A percentile compares a stretch with the other conserved stretches of the same genome.
Evolutionary conservation across 2,329 filamentous ascomycete genomes (phyloP).

Genomic region (Fusarium sororula): DNA sequence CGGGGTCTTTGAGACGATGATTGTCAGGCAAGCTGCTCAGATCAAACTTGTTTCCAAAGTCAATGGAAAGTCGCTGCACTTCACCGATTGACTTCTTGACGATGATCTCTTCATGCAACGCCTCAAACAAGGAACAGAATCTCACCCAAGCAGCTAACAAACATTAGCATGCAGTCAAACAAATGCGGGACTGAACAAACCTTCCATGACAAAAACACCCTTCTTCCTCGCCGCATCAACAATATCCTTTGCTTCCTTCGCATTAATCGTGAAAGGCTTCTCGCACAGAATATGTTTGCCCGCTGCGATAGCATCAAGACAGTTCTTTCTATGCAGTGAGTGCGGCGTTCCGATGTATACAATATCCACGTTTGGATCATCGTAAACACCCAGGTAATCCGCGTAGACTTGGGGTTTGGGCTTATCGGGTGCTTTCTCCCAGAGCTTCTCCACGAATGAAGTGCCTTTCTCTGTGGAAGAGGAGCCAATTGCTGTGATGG

Average conservation of each 20-base stretch:
- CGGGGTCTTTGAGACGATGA: conserved; percentile 18
- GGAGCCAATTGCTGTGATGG: conserved; percentile 4
- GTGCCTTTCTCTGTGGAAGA: neutral
- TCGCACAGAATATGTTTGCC: conserved; percentile 58
- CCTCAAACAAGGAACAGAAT: conserved; percentile 14
- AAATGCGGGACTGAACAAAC: neutral
- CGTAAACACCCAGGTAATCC: conserved; percentile 50
- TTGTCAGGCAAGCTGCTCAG: neutral
- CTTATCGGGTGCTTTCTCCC: neutral
- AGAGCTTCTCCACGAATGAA: conserved; percentile 3
- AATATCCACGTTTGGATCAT: conserved; percentile 53
- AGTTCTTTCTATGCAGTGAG: conserved; percentile 54
- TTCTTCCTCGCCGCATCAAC: conserved; percentile 7
- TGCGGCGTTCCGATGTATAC: conserved; percentile 58
- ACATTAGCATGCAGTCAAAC: neutral
- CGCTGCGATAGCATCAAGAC: conserved; percentile 53
- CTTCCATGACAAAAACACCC: conserved; percentile 19
- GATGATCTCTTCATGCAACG: conserved; percentile 4
- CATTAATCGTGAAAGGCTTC: conserved; percentile 51
- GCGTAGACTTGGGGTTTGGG: conserved; percentile 1
- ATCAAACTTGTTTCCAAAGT: conserved; percentile 22
- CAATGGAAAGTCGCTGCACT: conserved; percentile 5
- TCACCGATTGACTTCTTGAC: conserved; percentile 23
- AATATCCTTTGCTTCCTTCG: conserved; percentile 8
- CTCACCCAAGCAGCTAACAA: conserved; percentile 19